phyloP scores from a whole-genome alignment of 768 basidiomycete species.

The Lactarius psammicola region DNA sequence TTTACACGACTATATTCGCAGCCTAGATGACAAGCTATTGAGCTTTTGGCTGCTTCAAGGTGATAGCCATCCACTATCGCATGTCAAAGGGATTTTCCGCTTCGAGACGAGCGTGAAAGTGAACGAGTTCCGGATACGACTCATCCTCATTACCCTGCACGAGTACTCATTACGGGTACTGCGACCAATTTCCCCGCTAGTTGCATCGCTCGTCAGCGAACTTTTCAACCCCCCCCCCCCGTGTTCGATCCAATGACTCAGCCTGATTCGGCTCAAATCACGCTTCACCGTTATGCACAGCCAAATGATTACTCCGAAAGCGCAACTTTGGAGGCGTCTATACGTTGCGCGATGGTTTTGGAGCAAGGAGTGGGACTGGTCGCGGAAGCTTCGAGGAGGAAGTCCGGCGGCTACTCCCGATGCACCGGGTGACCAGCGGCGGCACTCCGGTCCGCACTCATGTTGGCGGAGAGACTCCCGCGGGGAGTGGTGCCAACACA shows the following conservation, averaged over 20 bases:
- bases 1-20: slow-evolving; percentile 33
- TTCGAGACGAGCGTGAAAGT: slow-evolving; percentile 89
- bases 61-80: slow-evolving; percentile 70
- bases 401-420: slow-evolving; percentile 63
- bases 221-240: slow-evolving; percentile 76
- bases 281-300: slow-evolving; percentile 71
- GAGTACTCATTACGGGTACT: slow-evolving; percentile 72
- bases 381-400: slow-evolving; percentile 78
- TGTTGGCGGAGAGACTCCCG: slow-evolving; percentile 41
- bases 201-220: slow-evolving; percentile 77
- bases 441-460: slow-evolving; percentile 59
- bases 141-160: slow-evolving; percentile 57
- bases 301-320: slow-evolving; percentile 65
- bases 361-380: slow-evolving; percentile 57
- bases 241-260: slow-evolving; percentile 74
- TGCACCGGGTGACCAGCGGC: slow-evolving; percentile 71
- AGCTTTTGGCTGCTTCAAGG: slow-evolving; percentile 85
- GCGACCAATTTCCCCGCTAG: slow-evolving; percentile 82
- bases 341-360: slow-evolving; percentile 86
- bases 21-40: slow-evolving; percentile 90
- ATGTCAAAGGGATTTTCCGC: slow-evolving; percentile 82
- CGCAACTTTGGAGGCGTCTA: slow-evolving; percentile 69
- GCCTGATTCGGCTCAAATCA: slow-evolving; percentile 71
- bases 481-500: slow-evolving; percentile 66
- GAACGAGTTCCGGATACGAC: slow-evolving; percentile 81